Base-by-base conservation (phyloP, 345 rosid genomes). In the Arabis alpina region DNA sequence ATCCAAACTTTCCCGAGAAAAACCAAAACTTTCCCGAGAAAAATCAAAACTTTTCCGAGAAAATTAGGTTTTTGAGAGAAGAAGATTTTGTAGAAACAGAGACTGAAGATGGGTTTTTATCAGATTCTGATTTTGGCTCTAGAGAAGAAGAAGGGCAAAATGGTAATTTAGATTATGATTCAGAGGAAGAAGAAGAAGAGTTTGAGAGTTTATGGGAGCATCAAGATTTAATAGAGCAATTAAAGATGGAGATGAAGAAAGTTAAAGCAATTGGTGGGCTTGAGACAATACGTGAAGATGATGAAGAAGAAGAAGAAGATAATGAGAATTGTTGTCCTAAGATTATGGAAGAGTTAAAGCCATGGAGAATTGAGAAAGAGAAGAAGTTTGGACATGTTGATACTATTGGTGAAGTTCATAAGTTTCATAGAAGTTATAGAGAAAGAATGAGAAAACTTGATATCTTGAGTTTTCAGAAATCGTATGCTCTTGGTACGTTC, bases 401-500 rank as follows among this genome's bases (percentile, higher is more conserved):
- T 52, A 84, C 68, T 48, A 85, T 91, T 81, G 76, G 84, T 2
- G 96, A 86, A 77, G 92, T 94, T 77, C 96, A 91, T 77, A 91
- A 84, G 76, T 86, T 94, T 76, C 89, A 91, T 81, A 80, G 55
- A 80, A 94, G 89, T 76, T 94, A 91, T 82, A 79, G 93, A 56
- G 96, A 91, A 71, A 54, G 93, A 53, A 94, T 94, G 97, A 65
- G 95, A 50, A 94, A 91, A 73, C 81, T 94, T 57, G 99, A 94
- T 57, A 87, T 91, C 80, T 79, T 88, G 81, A 94, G 84, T 77
- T 94, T 86, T 80, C 99, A 94, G 75, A 94, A 94, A 83, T 86
- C 88, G 85, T 85, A 88, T 66, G 91, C 97, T 50, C 78, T 89
- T 72, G 90, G 99, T 94, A 79, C 78, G 96, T 81, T 50, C 58